phyloP scores from a whole-genome alignment of 1,284 basidiomycete species.

The Malassezia equina region DNA sequence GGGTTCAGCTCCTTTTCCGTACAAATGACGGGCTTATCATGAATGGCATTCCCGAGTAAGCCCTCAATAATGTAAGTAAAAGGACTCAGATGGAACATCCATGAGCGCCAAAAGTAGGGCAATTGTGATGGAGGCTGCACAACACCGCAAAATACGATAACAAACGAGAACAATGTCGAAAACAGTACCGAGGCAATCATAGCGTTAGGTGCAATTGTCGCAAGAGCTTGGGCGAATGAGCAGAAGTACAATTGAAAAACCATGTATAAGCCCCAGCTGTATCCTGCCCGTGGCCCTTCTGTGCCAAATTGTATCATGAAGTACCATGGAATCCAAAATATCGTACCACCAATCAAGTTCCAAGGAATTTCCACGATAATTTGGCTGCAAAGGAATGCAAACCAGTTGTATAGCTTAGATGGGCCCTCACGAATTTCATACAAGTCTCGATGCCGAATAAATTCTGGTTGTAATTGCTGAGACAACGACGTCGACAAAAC shows the following conservation, averaged over 20 bases:
- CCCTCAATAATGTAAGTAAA: conserved; percentile 55
- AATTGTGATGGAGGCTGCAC: conserved; percentile 35
- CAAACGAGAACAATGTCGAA: conserved; percentile 58
- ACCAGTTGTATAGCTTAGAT: conserved; percentile 73
- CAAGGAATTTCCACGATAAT: conserved; percentile 49
- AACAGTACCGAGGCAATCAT: conserved; percentile 62
- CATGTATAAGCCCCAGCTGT: conserved; percentile 30
- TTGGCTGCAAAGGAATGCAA: conserved; percentile 54
- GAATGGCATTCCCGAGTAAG: conserved; percentile 48
- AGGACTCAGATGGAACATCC: conserved; percentile 58
- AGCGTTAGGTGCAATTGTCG: conserved; percentile 59
- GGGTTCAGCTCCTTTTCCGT: conserved; percentile 46
- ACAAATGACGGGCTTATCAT: conserved; percentile 49
- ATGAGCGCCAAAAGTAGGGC: conserved; percentile 28
- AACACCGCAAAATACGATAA: conserved; percentile 57
- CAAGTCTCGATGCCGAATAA: conserved; percentile 53
- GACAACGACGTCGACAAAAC: conserved; percentile 37
- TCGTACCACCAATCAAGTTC: conserved; percentile 34
- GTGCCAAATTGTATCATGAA: conserved; percentile 27
- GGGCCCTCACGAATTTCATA: conserved; percentile 66
- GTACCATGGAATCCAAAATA: conserved; percentile 39
- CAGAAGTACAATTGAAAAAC: conserved; percentile 51
- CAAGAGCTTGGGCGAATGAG: conserved; percentile 59
- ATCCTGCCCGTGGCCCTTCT: conserved; percentile 20
- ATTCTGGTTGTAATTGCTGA: conserved; percentile 49